These are phyloP conservation scores for Abelmoschus esculentus DNA, from an alignment of 345 rosid species.

Conservation along the genomic window DNA sequence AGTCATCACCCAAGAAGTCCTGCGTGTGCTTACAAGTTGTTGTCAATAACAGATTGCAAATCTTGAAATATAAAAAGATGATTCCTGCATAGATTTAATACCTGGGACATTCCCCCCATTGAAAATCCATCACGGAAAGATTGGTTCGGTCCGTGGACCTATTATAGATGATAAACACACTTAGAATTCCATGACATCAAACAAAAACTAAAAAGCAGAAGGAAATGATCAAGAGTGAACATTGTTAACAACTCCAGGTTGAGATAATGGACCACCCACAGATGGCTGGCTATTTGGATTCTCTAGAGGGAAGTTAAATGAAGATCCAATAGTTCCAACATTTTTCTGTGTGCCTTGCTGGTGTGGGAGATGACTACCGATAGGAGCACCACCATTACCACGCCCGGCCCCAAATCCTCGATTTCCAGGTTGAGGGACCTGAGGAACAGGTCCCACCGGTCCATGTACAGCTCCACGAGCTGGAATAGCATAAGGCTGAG, in stretches of 20 bases:
- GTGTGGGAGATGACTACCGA: constrained; percentile 77
- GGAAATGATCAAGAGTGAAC: constrained; percentile 18
- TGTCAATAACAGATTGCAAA: not conserved
- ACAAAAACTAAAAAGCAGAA: not conserved
- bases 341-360: constrained; percentile 70
- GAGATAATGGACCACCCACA: constrained; percentile 79
- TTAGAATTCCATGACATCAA: constrained; percentile 6
- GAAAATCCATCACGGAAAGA: constrained; percentile 93
- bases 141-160: constrained; percentile 84
- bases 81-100: constrained; percentile 17
- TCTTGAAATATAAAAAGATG: not conserved
- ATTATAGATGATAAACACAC: constrained; percentile 10
- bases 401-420: constrained; percentile 90
- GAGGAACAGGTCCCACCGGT: constrained; percentile 89
- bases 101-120: constrained; percentile 97
- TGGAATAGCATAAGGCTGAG: constrained; percentile 92
- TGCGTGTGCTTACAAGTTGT: constrained; percentile 20
- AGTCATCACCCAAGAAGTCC: constrained; percentile 96
- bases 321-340: constrained; percentile 74
- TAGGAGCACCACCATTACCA: constrained; percentile 64
- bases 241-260: constrained; percentile 86
- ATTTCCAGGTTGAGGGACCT: constrained; percentile 73
- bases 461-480: constrained; percentile 81
- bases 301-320: constrained; percentile 62
- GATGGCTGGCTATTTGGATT: constrained; percentile 90